Base-by-base conservation (phyloP, 441 rosid species). In the Isatis lusitanica region DNA sequence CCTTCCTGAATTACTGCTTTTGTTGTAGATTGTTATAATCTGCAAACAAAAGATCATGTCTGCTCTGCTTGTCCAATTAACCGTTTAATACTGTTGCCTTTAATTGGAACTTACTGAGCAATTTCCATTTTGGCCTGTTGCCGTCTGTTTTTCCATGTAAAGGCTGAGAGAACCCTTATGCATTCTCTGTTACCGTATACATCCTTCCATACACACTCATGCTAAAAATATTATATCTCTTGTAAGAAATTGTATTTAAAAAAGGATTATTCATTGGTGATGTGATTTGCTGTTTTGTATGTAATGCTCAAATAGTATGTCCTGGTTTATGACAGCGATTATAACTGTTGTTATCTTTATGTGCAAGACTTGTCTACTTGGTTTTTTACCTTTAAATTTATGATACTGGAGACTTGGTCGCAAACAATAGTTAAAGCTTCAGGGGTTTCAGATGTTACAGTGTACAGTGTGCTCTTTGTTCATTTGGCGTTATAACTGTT, bases 231-330 rank as follows among this genome's bases (percentile, higher is more conserved):
- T 58, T 40, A 17, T 65, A 55, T 48, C 47, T 71, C 18, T 59
- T 42, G 57, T 70, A 44, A 38, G 56, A n/a, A 3, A 5, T 5
- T 8, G 40, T 6, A 30, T 9, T 18, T n/a, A 3, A 21, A 48
- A 28, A 47, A 16, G 40, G 12, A 7, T 18, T 63, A 63, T 12
- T 26, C 26, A 36, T 55, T 62, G 66, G 60, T 61, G 70, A 75
- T 69, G 46, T 75, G 79, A 75, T 63, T 36, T 63, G 70, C 50
- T 69, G 66, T 75, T 75, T 63, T 69, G 79, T 69, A 17, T 15
- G 63, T 36, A 35, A 12, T 58, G 44, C 63, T 16, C 16, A 36
- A 58, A 17, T 57, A 43, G 28, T 57, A 16, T 57, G 42, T 16
- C 28, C 63, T 30, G n/a, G 43, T 58, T 16, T 58, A 5, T 36